phyloP scores from a whole-genome alignment of 2,329 filamentous ascomycete species.

The Pseudocercospora pini-densiflorae region DNA sequence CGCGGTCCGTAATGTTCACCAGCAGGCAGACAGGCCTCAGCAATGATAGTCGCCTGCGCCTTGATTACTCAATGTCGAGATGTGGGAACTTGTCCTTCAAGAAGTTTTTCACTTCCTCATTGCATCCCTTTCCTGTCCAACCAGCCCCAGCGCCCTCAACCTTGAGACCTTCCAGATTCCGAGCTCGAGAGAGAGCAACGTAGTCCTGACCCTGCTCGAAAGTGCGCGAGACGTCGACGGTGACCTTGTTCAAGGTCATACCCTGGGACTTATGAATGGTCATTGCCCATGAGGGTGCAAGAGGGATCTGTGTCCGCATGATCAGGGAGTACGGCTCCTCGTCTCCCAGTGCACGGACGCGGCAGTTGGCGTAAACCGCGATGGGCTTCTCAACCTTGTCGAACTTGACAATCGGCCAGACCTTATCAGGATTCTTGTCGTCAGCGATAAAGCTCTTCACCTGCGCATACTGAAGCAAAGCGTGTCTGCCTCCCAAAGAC shows the following conservation, averaged over 20 bases:
- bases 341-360: not conserved
- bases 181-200: slow-evolving; percentile 62
- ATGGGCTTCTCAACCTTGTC: slow-evolving; percentile 47
- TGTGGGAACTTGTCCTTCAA: not conserved
- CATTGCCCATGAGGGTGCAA: not conserved
- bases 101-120: not conserved
- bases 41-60: too few species aligned
- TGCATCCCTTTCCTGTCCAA: not conserved
- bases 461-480: not conserved
- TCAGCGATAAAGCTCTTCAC: not conserved
- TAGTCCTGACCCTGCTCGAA: slow-evolving; percentile 66
- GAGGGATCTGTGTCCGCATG: slow-evolving; percentile 51
- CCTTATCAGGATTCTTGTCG: too few species aligned
- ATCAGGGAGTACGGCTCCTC: slow-evolving; percentile 54
- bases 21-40: too few species aligned
- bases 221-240: slow-evolving; percentile 56
- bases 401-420: slow-evolving; percentile 57
- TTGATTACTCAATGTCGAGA: not conserved
- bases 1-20: too few species aligned
- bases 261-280: not conserved
- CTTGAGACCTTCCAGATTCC: slow-evolving; percentile 49
- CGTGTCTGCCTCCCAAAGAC: not conserved
- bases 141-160: not conserved
- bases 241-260: slow-evolving; percentile 41
- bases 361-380: not conserved